Evolutionary conservation across 139 green algal genomes (phyloP).

Genomic region (Chlamydomonas eustigma): DNA sequence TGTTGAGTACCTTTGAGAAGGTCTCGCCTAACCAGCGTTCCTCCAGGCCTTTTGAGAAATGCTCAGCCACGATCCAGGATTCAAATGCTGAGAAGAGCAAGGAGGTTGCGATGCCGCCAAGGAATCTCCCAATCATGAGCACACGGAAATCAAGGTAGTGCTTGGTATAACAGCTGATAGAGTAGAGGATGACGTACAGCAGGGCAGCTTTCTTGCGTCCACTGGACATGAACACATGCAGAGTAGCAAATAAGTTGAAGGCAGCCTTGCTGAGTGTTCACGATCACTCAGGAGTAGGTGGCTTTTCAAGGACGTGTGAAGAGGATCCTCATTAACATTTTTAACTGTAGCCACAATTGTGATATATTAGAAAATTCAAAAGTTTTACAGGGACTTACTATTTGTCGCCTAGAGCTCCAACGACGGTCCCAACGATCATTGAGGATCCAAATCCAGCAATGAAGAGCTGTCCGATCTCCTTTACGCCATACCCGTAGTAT

Average conservation of each 20-base stretch:
- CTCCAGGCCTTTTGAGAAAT: constrained; percentile 76
- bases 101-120: constrained; percentile 94
- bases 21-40: constrained; percentile 75
- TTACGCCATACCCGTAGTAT: constrained; percentile 83
- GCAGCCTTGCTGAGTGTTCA: too few relatives aligned
- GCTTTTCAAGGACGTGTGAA: neutral
- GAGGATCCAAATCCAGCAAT: constrained; percentile 96
- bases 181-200: constrained; percentile 84
- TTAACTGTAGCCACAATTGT: neutral
- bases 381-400: constrained; percentile 50
- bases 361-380: too few relatives aligned
- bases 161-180: constrained; percentile 90
- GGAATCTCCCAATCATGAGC: constrained; percentile 87
- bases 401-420: constrained; percentile 89
- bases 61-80: constrained; percentile 91
- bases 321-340: neutral
- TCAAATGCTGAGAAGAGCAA: constrained; percentile 97
- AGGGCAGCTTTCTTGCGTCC: constrained; percentile 86
- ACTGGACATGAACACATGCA: constrained; percentile 36
- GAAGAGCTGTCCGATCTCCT: constrained; percentile 93
- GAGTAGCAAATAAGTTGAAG: too few relatives aligned
- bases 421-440: constrained; percentile 95
- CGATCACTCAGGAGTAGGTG: too few relatives aligned
- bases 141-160: constrained; percentile 86
- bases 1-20: constrained; percentile 57